phyloP scores from a whole-genome alignment of 139 green algal genomes.

The Astrephomene gubernaculifera region DNA sequence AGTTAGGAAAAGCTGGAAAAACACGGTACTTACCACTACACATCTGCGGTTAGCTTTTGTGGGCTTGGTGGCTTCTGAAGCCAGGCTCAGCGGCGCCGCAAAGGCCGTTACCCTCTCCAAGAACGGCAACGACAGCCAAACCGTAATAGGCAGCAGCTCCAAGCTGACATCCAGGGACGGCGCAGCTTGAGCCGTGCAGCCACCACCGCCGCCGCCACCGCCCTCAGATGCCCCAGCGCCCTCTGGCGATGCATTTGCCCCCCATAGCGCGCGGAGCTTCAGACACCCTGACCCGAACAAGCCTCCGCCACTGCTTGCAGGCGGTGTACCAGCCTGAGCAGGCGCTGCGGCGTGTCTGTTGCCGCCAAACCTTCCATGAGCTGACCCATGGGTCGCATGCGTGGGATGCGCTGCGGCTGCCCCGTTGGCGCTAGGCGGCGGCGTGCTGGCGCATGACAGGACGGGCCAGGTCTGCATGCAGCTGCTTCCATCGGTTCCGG shows the following conservation, averaged over 20 bases:
- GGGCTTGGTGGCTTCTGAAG: neutral
- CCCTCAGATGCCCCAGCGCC: too few relatives aligned
- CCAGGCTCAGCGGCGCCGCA: neutral
- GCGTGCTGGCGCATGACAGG: neutral
- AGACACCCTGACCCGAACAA: conserved; percentile 1
- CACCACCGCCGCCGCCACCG: neutral
- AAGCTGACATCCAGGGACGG: neutral
- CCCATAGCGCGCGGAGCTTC: neutral
- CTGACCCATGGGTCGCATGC: neutral
- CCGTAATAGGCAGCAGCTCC: conserved; percentile 36
- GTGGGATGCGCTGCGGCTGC: neutral
- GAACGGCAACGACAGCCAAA: conserved; percentile 21
- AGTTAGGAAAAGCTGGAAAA: too few relatives aligned
- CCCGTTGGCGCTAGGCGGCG: neutral
- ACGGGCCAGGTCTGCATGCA: conserved; percentile 34
- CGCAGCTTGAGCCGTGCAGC: neutral
- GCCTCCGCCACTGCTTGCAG: neutral
- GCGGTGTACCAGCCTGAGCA: neutral
- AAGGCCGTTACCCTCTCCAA: conserved; percentile 21
- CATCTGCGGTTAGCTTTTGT: too few relatives aligned
- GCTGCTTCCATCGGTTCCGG: neutral
- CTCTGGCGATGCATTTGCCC: too few relatives aligned
- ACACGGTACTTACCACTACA: too few relatives aligned
- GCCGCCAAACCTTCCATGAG: neutral
- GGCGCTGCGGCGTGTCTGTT: neutral